A percentile compares a stretch with the other conserved stretches of the same genome.
These are phyloP conservation scores for Tephrocybe rancida DNA, from an alignment of 768 basidiomycete species.

Conservation along the genomic window DNA sequence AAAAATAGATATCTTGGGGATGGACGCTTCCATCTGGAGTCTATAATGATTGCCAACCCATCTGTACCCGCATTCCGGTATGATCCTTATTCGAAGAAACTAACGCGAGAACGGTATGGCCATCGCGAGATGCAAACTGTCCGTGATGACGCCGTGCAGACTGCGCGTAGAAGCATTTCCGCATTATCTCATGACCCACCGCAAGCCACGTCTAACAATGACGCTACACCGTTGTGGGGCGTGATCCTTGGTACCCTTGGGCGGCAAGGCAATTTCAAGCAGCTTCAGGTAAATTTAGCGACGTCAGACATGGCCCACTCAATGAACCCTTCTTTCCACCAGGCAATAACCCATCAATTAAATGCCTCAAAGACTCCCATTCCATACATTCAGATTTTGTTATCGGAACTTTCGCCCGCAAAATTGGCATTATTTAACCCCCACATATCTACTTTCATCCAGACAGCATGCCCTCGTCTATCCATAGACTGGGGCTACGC, in stretches of 20 bases:
- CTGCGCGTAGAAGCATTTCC: constrained; percentile 68
- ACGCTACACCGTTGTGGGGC: constrained; percentile 67
- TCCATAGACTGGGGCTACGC: constrained; percentile 99
- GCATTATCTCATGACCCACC: constrained; percentile 22
- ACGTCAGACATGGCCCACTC: background rate
- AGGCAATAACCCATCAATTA: constrained; percentile 80
- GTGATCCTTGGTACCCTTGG: constrained; percentile 94
- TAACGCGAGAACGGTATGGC: constrained; percentile 90
- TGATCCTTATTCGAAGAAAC: constrained; percentile 97
- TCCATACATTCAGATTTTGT: constrained; percentile 86
- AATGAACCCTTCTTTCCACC: background rate
- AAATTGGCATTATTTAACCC: constrained; percentile 85
- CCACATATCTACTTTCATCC: constrained; percentile 87
- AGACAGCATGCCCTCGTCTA: constrained; percentile 94
- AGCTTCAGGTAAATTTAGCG: constrained; percentile 61
- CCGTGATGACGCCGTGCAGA: constrained; percentile 73
- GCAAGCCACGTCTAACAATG: constrained; percentile 3
- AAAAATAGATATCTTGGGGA: constrained; percentile 87
- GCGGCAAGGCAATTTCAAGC: constrained; percentile 89
- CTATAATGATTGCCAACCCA: constrained; percentile 99
- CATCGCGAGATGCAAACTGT: constrained; percentile 83
- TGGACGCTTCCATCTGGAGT: constrained; percentile 96
- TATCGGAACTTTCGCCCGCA: constrained; percentile 96
- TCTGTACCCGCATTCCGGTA: constrained; percentile 94
- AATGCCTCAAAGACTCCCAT: constrained; percentile 53